A percentile compares a stretch with the other conserved stretches of the same genome.
These are phyloP conservation scores for Heliamphora pulchella DNA, from an alignment of 179 eudicot genomes.

Conservation along the genomic window DNA sequence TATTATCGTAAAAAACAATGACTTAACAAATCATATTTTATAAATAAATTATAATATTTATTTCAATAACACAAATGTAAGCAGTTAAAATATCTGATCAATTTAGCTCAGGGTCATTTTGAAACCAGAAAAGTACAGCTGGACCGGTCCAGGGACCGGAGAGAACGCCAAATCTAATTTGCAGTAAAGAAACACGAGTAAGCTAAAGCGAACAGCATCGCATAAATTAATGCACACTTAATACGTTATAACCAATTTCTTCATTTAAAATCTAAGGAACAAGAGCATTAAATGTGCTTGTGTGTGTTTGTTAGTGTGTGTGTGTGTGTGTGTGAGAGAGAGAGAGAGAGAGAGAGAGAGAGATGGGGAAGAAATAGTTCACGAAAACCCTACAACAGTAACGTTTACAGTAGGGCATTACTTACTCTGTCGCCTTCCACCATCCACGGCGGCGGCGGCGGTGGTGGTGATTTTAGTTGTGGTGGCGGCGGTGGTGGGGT, in stretches of 20 bases:
- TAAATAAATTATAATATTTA: no score
- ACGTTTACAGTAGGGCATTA: not conserved
- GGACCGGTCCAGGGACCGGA: no score
- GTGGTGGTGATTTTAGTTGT: not conserved
- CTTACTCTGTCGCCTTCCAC: not conserved
- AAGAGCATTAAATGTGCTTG: not conserved
- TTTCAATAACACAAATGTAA: no score
- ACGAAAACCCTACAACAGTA: not conserved
- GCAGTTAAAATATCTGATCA: no score
- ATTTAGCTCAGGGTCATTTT: no score
- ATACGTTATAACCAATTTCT: not conserved
- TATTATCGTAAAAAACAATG: no score
- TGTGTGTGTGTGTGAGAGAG: not conserved
- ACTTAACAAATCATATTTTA: no score
- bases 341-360: not conserved
- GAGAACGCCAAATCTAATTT: not conserved
- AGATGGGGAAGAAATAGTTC: not conserved
- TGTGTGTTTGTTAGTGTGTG: no score
- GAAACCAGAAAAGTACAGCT: no score
- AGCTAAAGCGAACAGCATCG: not conserved
- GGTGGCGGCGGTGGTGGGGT: not conserved
- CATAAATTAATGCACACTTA: not conserved
- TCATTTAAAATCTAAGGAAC: not conserved
- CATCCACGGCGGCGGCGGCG: not conserved
- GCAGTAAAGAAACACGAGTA: not conserved